These are phyloP conservation scores for Candida pseudoglaebosa DNA, from an alignment of 805 yeast genomes.

Conservation along the genomic window DNA sequence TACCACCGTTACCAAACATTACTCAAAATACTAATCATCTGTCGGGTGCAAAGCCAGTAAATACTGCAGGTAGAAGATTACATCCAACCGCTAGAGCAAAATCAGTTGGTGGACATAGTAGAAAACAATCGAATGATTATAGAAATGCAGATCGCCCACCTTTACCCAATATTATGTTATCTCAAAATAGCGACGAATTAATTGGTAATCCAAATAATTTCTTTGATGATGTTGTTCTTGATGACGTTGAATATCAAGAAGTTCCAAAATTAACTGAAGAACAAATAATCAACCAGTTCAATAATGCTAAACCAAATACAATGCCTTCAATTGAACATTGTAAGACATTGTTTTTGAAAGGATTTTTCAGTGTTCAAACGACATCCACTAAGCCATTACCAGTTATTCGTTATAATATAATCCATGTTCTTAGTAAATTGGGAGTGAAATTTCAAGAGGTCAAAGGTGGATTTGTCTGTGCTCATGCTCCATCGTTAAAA, in stretches of 20 bases:
- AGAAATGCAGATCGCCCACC: constrained; percentile 34
- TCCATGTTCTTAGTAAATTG: constrained; percentile 67
- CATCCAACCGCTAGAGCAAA: constrained; percentile 90
- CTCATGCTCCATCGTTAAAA: constrained; percentile 52
- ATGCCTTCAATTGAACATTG: constrained; percentile 96
- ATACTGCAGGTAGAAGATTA: constrained; percentile 24
- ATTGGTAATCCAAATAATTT: constrained; percentile 25
- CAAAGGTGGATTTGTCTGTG: constrained; percentile 89
- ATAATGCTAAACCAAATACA: constrained; percentile 61
- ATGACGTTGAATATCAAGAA: constrained; percentile 27
- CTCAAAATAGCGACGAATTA: constrained; percentile 44
- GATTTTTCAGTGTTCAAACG: constrained; percentile 91
- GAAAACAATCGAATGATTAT: constrained; percentile 49
- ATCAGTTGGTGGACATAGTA: constrained; percentile 72
- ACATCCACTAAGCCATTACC: constrained; percentile 91
- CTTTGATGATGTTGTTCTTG: constrained; percentile 55
- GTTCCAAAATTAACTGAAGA: constrained; percentile 38
- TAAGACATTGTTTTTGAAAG: constrained; percentile 83
- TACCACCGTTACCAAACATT: constrained; percentile 43
- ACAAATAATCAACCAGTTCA: constrained; percentile 39
- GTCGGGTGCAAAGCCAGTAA: constrained; percentile 10
- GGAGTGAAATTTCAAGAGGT: constrained; percentile 85
- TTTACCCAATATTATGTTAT: constrained; percentile 38
- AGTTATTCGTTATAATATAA: constrained; percentile 79
- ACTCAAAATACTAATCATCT: constrained; percentile 24